phyloP scores from a whole-genome alignment of 257 asterid species.

The Verbena officinalis region DNA sequence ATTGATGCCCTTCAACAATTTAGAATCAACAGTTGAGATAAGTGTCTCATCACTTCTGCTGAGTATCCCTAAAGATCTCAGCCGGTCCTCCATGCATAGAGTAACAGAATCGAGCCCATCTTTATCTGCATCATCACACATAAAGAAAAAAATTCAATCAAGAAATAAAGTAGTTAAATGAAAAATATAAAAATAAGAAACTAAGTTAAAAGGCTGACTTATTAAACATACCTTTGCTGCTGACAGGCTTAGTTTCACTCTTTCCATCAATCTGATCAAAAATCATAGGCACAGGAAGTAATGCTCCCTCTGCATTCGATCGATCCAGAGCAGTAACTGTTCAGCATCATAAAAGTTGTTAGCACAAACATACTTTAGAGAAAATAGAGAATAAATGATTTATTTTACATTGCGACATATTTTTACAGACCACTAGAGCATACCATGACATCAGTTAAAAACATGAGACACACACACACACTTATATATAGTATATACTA shows the following conservation, averaged over 20 bases:
- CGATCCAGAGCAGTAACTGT: slow-evolving; percentile 94
- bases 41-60: slow-evolving; percentile 39
- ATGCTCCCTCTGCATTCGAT: slow-evolving; percentile 73
- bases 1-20: slow-evolving; percentile 54
- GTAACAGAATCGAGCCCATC: slow-evolving; percentile 46
- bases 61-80: slow-evolving; percentile 74
- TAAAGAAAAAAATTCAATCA: too few species aligned
- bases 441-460: neutral
- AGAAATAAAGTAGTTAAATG: neutral
- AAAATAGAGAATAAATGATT: neutral
- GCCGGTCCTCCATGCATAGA: slow-evolving; percentile 78
- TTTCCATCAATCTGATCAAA: slow-evolving; percentile 41
- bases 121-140: slow-evolving; percentile 45
- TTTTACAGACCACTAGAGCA: neutral
- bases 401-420: neutral
- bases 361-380: slow-evolving; percentile 15
- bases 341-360: slow-evolving; percentile 22
- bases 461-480: too few species aligned
- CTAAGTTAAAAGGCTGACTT: neutral
- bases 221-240: slow-evolving; percentile 54
- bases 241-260: slow-evolving; percentile 39
- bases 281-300: slow-evolving; percentile 75
- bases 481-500: too few species aligned
- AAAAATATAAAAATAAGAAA: neutral
- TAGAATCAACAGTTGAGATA: slow-evolving; percentile 43